Conservation (phyloP, 345 rosid genomes). For the Camelina laxa region DNA sequence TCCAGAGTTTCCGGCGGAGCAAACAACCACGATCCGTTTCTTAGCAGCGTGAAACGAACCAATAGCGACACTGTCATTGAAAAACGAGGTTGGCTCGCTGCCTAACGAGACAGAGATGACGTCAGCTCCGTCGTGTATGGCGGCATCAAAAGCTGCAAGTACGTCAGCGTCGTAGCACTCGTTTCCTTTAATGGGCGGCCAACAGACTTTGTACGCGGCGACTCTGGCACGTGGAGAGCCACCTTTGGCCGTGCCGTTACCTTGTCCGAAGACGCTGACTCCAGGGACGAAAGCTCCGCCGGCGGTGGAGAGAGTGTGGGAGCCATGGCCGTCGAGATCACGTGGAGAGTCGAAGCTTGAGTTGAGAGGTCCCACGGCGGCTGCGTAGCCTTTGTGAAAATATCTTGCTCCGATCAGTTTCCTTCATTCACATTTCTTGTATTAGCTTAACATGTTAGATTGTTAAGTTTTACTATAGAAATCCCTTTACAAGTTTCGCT, state of each 20-base stretch:
- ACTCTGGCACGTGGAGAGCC: conserved; percentile 84
- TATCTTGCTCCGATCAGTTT: conserved; percentile 73
- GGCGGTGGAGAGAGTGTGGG: conserved; percentile 91
- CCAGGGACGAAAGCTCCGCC: conserved; percentile 63
- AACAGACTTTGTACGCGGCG: conserved; percentile 90
- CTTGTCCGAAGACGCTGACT: conserved; percentile 60
- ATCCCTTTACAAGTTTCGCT: background rate
- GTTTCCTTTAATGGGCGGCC: conserved; percentile 51
- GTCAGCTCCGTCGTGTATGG: conserved; percentile 82
- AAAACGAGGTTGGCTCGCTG: conserved; percentile 48
- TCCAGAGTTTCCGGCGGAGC: conserved; percentile 87
- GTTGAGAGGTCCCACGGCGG: conserved; percentile 54
- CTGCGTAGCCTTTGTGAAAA: conserved; percentile 53
- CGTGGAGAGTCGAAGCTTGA: conserved; percentile 63
- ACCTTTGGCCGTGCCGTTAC: conserved; percentile 76
- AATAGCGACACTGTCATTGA: conserved; percentile 66
- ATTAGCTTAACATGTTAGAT: conserved; percentile 3
- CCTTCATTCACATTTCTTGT: conserved; percentile 44
- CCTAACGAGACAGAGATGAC: conserved; percentile 79
- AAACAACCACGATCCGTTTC: conserved; percentile 64
- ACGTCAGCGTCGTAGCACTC: conserved; percentile 82
- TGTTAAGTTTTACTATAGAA: background rate
- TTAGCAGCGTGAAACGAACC: conserved; percentile 81
- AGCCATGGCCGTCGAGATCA: conserved; percentile 81
- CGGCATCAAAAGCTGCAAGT: conserved; percentile 67